Conservation (phyloP, 768 basidiomycete species). For the Harrya chromipes region DNA sequence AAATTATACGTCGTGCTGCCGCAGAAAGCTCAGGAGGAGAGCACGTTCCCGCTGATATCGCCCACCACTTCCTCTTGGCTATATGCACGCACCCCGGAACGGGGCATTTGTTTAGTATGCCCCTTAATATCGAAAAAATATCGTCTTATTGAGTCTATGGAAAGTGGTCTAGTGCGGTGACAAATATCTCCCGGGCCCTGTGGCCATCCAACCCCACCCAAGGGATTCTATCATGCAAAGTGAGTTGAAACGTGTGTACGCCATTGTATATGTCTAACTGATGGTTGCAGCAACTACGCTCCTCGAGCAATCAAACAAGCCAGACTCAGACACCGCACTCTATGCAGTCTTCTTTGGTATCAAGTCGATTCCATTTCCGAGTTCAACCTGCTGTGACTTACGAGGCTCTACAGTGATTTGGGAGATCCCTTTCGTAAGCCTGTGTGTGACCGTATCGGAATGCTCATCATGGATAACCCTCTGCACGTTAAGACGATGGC, state of each 20-base stretch:
- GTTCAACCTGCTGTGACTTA: slow-evolving; percentile 1
- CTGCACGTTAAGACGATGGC: slow-evolving; percentile 37
- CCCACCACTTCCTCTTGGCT: too few species aligned
- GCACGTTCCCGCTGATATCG: too few species aligned
- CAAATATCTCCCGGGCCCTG: slow-evolving; percentile 42
- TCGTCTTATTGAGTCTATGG: neutral
- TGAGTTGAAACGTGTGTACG: slow-evolving; percentile 14
- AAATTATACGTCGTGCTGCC: too few species aligned
- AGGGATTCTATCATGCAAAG: slow-evolving; percentile 51
- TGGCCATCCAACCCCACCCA: slow-evolving; percentile 50
- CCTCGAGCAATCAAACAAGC: slow-evolving; percentile 40
- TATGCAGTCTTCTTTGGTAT: slow-evolving; percentile 56
- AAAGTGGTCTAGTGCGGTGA: slow-evolving; percentile 41
- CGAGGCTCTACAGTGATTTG: slow-evolving; percentile 36
- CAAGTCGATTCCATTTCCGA: slow-evolving; percentile 35
- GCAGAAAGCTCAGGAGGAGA: too few species aligned
- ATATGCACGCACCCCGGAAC: too few species aligned
- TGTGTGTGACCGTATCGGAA: neutral
- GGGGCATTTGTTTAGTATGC: too few species aligned
- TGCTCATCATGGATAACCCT: neutral
- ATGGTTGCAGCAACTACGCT: slow-evolving; percentile 39
- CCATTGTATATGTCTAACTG: neutral
- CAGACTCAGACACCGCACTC: slow-evolving; percentile 47
- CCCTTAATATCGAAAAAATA: neutral
- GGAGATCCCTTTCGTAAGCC: slow-evolving; percentile 39